Evolutionary conservation across 257 asterid species (phyloP).

Genomic region (Avicennia marina): DNA sequence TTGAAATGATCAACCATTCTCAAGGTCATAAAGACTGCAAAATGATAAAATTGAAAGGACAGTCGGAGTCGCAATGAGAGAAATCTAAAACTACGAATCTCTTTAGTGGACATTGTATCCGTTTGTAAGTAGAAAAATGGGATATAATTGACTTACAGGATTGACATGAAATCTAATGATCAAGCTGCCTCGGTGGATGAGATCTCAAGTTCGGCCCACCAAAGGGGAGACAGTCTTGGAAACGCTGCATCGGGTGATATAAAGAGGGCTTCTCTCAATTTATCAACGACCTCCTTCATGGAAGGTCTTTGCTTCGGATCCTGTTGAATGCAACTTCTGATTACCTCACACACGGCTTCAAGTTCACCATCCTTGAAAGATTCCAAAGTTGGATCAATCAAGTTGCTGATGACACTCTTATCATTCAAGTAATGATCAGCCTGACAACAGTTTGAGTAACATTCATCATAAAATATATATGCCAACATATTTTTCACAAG

Average conservation of each 20-base stretch:
- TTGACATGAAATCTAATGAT: background rate
- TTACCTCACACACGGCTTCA: conserved; percentile 56
- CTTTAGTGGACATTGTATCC: no score
- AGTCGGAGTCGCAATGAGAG: no score
- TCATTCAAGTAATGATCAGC: conserved; percentile 52
- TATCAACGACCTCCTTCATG: conserved; percentile 52
- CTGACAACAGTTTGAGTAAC: conserved; percentile 21
- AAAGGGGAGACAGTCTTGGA: conserved; percentile 86
- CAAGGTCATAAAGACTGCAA: no score
- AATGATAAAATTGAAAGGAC: no score
- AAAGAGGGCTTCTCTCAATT: conserved; percentile 42
- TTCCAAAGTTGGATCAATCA: conserved; percentile 70
- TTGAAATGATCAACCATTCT: no score
- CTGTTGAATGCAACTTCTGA: conserved; percentile 53
- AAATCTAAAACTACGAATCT: no score
- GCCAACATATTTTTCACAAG: background rate
- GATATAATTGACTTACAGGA: no score
- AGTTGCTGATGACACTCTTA: conserved; percentile 19
- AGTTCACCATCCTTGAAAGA: conserved; percentile 60
- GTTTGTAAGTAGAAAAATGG: no score
- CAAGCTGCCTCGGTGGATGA: conserved; percentile 78
- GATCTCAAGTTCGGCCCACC: conserved; percentile 99
- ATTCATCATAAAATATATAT: background rate
- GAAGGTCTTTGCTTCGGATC: conserved; percentile 62
- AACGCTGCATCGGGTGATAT: conserved; percentile 79